These are phyloP conservation scores for Lecanosticta acicola DNA, from an alignment of 2,329 filamentous ascomycete species.

Conservation along the genomic window DNA sequence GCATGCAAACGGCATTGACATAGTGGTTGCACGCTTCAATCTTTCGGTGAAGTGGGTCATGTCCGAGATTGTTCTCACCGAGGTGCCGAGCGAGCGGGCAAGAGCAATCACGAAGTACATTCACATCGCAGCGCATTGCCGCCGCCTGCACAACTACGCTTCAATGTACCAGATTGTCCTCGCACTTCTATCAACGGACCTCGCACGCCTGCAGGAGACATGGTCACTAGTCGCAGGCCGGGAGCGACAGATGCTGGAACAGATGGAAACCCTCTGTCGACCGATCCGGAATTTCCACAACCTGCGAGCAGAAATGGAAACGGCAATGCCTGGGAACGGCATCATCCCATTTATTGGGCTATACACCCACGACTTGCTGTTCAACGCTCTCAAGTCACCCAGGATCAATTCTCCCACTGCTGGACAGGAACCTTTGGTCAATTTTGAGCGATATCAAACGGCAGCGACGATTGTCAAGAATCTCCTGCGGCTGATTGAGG, in stretches of 20 bases:
- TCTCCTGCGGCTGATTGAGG: constrained; percentile 69
- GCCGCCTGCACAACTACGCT: constrained; percentile 73
- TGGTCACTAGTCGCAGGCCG: constrained; percentile 64
- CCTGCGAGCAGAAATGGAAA: constrained; percentile 73
- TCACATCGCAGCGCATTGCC: constrained; percentile 71
- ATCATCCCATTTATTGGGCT: constrained; percentile 78
- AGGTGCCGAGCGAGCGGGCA: constrained; percentile 65
- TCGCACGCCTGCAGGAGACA: constrained; percentile 61
- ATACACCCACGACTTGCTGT: constrained; percentile 77
- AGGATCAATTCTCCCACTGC: constrained; percentile 53
- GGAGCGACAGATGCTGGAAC: constrained; percentile 61
- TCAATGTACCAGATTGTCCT: constrained; percentile 77
- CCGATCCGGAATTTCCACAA: constrained; percentile 73
- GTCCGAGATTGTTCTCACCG: constrained; percentile 71
- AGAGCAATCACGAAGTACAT: constrained; percentile 75
- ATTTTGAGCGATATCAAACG: constrained; percentile 75
- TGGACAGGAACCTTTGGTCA: constrained; percentile 62
- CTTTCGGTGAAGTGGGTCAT: constrained; percentile 83
- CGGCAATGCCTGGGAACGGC: constrained; percentile 53
- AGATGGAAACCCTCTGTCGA: constrained; percentile 67
- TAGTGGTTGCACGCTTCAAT: constrained; percentile 81
- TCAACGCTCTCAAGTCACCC: constrained; percentile 72
- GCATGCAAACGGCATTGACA: constrained; percentile 60
- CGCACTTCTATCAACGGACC: constrained; percentile 67
- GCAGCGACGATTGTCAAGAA: constrained; percentile 75